A percentile compares a stretch with the other conserved stretches of the same genome.
Evolutionary conservation across 2,329 filamentous ascomycete species (phyloP).

Genomic region (Aspergillus fructus): DNA sequence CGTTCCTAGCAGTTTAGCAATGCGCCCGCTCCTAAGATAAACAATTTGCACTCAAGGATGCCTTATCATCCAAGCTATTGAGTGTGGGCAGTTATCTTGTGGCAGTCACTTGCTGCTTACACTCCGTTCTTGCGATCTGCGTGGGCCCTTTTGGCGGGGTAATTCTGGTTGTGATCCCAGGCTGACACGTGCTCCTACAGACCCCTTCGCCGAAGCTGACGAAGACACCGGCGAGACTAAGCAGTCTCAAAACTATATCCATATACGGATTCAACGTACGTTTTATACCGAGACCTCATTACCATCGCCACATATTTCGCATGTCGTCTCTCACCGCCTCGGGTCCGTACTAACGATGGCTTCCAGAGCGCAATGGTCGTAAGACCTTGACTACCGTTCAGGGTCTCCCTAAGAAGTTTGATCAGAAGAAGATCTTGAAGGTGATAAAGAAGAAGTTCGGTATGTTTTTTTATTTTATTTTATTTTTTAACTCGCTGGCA

Average conservation of each 20-base stretch:
- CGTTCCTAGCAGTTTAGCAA: neutral
- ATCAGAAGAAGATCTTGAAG: slow-evolving; percentile 99
- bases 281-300: slow-evolving; percentile 26
- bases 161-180: slow-evolving; percentile 28
- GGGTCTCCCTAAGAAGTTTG: slow-evolving; percentile 97
- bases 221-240: slow-evolving; percentile 96
- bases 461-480: slow-evolving; percentile 44
- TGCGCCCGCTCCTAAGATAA: neutral
- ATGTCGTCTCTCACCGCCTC: slow-evolving; percentile 8
- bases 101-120: neutral
- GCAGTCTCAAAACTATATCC: slow-evolving; percentile 96
- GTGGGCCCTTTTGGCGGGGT: slow-evolving; percentile 35
- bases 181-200: slow-evolving; percentile 53
- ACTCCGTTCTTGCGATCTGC: slow-evolving; percentile 8
- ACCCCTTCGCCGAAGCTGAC: slow-evolving; percentile 99
- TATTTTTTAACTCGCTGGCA: neutral
- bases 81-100: neutral
- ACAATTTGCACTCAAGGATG: neutral
- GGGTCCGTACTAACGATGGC: slow-evolving; percentile 19
- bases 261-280: slow-evolving; percentile 99
- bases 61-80: neutral
- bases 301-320: neutral
- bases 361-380: slow-evolving; percentile 97
- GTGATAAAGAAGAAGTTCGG: slow-evolving; percentile 99
- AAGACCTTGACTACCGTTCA: slow-evolving; percentile 99